phyloP scores from a whole-genome alignment of 2,329 filamentous ascomycete species.

The Tolypocladium paradoxum region DNA sequence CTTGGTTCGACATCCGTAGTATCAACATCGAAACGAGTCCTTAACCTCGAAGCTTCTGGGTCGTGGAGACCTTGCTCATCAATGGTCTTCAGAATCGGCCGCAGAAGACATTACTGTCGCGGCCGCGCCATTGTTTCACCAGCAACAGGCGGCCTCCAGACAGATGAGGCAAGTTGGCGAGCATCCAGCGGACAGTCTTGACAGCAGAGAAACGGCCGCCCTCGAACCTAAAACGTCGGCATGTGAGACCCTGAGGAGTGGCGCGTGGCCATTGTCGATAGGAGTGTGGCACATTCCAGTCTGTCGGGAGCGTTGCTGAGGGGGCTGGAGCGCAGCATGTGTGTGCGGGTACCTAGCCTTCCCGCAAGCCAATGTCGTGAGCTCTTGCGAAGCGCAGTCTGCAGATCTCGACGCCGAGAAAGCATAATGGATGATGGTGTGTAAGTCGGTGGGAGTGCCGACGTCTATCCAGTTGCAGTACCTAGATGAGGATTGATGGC shows the following conservation, averaged over 20 bases:
- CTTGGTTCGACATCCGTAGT: no score
- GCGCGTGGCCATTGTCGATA: background rate
- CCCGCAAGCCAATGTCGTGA: background rate
- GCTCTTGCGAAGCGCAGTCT: background rate
- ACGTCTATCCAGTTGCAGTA: background rate
- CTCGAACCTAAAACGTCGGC: no score
- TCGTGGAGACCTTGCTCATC: background rate
- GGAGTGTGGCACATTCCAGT: background rate
- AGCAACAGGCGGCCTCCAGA: no score
- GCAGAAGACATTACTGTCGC: background rate
- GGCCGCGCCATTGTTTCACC: background rate
- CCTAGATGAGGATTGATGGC: no score
- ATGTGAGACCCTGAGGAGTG: background rate
- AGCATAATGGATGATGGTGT: background rate
- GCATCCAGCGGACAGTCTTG: background rate
- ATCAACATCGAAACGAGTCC: background rate
- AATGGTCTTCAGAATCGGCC: background rate
- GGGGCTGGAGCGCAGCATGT: no score
- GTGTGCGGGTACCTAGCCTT: background rate
- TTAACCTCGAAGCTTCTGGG: background rate
- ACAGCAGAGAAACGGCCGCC: no score
- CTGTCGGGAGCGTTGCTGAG: background rate
- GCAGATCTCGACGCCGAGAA: background rate
- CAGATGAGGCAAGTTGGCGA: background rate
- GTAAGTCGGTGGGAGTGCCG: background rate